phyloP scores from a whole-genome alignment of 345 rosid species.

The Excoecaria cochinchinensis region DNA sequence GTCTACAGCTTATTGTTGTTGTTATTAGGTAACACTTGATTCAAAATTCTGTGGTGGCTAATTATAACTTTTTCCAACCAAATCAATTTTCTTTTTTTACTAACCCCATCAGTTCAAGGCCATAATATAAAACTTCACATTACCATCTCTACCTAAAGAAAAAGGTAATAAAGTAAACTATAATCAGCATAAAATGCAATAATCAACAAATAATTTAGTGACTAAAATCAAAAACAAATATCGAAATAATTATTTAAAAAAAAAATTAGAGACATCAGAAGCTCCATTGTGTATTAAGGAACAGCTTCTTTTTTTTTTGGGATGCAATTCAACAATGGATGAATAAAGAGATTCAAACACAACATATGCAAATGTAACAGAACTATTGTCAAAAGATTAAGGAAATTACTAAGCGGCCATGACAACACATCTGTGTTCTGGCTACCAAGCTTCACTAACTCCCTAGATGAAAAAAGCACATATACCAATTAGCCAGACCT shows the following conservation, averaged over 20 bases:
- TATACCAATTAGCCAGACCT: constrained; percentile 36
- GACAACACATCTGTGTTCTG: constrained; percentile 45
- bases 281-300: not conserved
- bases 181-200: not conserved
- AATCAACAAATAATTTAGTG: not conserved
- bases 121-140: not conserved
- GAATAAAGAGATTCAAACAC: constrained; percentile 17
- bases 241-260: not conserved
- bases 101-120: not conserved
- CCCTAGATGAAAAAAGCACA: constrained; percentile 50
- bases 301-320: not conserved
- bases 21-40: not conserved
- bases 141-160: not conserved
- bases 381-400: constrained; percentile 36
- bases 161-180: not conserved
- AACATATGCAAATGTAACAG: constrained; percentile 22
- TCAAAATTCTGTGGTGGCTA: not conserved
- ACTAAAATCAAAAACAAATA: not conserved
- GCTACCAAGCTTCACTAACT: constrained; percentile 54
- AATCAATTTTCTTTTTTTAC: not conserved
- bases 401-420: constrained; percentile 52
- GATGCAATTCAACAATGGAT: constrained; percentile 3
- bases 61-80: not conserved
- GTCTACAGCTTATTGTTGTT: too few relatives aligned
- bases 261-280: not conserved